These are phyloP conservation scores for Citrus australasica DNA, from an alignment of 345 rosid genomes.

Conservation along the genomic window DNA sequence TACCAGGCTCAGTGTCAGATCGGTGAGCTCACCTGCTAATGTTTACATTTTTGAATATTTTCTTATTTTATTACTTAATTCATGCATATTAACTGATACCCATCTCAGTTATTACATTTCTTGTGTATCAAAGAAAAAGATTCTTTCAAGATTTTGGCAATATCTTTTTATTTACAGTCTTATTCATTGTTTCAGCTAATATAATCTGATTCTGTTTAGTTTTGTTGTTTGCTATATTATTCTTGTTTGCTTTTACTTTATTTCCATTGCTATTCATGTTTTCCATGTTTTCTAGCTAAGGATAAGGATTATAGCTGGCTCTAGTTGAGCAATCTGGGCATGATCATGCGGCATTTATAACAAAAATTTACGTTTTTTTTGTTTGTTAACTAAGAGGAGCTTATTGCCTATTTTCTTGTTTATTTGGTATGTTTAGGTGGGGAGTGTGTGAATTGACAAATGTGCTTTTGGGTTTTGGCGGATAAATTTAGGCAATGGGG, in stretches of 20 bases:
- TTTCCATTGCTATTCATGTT: constrained; percentile 17
- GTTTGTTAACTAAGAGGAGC: constrained; percentile 5
- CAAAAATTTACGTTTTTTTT: constrained; percentile 18
- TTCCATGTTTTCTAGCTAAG: constrained; percentile 14
- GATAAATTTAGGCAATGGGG: constrained; percentile 21
- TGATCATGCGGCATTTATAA: constrained; percentile 28
- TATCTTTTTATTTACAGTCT: constrained; percentile 24
- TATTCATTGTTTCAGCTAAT: not conserved
- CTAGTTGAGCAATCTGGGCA: constrained; percentile 22
- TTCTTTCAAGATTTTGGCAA: constrained; percentile 18
- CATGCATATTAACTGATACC: constrained; percentile 10
- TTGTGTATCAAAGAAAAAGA: constrained; percentile 19
- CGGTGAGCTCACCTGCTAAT: constrained; percentile 28
- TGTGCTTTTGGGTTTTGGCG: constrained; percentile 15
- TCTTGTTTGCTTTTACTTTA: constrained; percentile 8
- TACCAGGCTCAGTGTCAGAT: constrained; percentile 31
- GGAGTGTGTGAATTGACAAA: constrained; percentile 6
- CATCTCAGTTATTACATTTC: constrained; percentile 21
- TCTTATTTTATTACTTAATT: constrained; percentile 1
- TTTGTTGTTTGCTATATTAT: constrained; percentile 7
- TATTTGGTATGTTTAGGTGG: constrained; percentile 10
- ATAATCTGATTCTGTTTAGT: constrained; percentile 11
- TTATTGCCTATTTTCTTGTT: not conserved
- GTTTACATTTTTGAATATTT: not conserved
- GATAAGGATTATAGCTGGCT: constrained; percentile 14